Percentiles rank a stretch among this genome's conserved stretches.
Conservation (phyloP, 176 grass and related monocot species). For the Aegilops bicornis region DNA sequence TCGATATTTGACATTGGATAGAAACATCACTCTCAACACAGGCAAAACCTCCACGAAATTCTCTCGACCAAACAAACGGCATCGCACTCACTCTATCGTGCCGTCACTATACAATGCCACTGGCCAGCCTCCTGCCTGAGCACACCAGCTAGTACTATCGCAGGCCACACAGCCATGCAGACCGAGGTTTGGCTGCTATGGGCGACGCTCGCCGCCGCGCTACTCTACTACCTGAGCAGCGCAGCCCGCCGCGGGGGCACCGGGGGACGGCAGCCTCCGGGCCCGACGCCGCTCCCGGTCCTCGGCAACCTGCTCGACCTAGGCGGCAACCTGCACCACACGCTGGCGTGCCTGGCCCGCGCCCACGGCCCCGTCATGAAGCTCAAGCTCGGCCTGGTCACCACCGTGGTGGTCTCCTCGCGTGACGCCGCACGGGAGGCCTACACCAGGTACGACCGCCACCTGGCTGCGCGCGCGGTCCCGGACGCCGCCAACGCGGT, state of each 20-base stretch:
- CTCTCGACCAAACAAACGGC: too few relatives aligned
- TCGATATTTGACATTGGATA: too few relatives aligned
- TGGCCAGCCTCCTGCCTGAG: too few relatives aligned
- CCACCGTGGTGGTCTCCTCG: neutral
- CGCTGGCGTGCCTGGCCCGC: neutral
- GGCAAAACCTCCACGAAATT: too few relatives aligned
- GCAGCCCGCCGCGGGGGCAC: neutral
- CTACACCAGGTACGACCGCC: neutral
- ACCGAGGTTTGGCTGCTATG: neutral
- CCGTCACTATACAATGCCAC: too few relatives aligned
- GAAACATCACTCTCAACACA: too few relatives aligned
- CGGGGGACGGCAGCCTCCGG: neutral
- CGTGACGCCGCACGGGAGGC: neutral
- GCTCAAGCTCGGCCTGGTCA: neutral
- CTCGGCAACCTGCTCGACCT: neutral
- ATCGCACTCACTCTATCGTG: too few relatives aligned
- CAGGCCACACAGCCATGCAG: neutral
- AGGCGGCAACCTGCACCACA: neutral
- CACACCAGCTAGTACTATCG: too few relatives aligned
- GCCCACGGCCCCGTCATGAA: neutral
- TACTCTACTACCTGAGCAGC: neutral
- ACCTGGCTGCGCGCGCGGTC: slow-evolving; percentile 12
- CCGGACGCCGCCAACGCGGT: neutral
- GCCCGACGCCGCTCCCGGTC: neutral
- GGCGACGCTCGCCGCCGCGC: neutral